Evolutionary conservation across 352 stramenopile genomes (phyloP), one percentile per base, ranked within the genome.

Genomic region (Globisporangium abappressorium): DNA sequence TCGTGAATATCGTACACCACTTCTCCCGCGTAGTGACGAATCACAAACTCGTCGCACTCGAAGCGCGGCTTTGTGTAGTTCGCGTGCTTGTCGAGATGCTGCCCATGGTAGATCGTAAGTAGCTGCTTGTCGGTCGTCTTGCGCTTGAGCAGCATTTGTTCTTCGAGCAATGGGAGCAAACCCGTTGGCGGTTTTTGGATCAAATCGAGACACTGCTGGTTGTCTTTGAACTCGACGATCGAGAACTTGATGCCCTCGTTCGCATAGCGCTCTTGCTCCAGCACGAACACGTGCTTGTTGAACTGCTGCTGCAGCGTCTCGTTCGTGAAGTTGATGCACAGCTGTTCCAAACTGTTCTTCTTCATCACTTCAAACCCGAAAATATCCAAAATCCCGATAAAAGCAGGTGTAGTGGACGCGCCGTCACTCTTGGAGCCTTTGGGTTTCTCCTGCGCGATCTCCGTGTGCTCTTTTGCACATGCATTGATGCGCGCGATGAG

Each of bases 311-410:
- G 90, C 7, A 97, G 74, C 41, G 84, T 95, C 73, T 97, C 90
- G 73, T 97, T 97, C 28, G 88, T 93, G 64, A 95, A 97, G 66
- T 97, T 97, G 75, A 97, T 97, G 65, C 90, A 95, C 5, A 97
- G 70, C 60, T 97, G 91, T 72, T 97, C 90, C 12, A 97, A 76
- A 43, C 82, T 94, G 75, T 97, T 97, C 49, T 75, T 80, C 59
- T 87, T 74, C 85, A 97, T 94, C 22, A 91, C 87, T 68, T 97
- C 91, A 65, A 97, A 97, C 11, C 91, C 91, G 68, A 97, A 97
- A 51, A 97, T 97, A 69, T 97, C 91, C 18, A 97, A 74, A 30
- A 97, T 95, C 12, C 89, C 90, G 57, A 97, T 95, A 26, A 93
- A 94, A 1, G 79, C 75, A 9, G 58, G 5, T 68, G 59, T 11